A percentile compares a stretch with the other conserved stretches of the same genome.
Evolutionary conservation across 495 filamentous ascomycete species (phyloP).

Genomic region (Amniculicola lignicola): DNA sequence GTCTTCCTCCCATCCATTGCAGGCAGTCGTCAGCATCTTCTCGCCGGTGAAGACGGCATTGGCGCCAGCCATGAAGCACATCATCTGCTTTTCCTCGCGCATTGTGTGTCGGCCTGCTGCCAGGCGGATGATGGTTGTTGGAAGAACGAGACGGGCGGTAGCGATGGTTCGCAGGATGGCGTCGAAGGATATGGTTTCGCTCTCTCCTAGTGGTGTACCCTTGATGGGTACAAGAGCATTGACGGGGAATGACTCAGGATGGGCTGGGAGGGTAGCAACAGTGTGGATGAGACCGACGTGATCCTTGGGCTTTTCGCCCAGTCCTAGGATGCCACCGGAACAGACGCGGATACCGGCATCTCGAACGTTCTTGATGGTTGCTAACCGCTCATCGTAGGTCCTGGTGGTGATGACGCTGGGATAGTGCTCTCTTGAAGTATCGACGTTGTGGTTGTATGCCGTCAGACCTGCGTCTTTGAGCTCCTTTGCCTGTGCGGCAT

Average conservation of each 20-base stretch:
- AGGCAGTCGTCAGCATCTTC: conserved; percentile 87
- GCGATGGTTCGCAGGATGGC: conserved; percentile 72
- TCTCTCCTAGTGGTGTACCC: conserved; percentile 74
- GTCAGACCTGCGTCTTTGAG: conserved; percentile 78
- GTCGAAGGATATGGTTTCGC: conserved; percentile 66
- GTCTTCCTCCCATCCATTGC: conserved; percentile 85
- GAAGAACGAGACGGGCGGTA: conserved; percentile 73
- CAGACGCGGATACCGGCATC: conserved; percentile 84
- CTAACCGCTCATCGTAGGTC: conserved; percentile 76
- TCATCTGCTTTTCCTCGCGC: conserved; percentile 75
- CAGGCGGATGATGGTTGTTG: conserved; percentile 73
- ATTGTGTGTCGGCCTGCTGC: conserved; percentile 76
- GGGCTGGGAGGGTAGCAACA: conserved; percentile 66
- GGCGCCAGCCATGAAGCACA: conserved; percentile 81
- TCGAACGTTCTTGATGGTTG: conserved; percentile 69
- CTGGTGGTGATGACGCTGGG: conserved; percentile 76
- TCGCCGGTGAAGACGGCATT: conserved; percentile 89
- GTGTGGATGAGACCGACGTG: conserved; percentile 77
- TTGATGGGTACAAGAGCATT: conserved; percentile 84
- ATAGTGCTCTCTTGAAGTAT: conserved; percentile 83
- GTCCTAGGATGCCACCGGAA: conserved; percentile 74
- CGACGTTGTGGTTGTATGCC: conserved; percentile 87
- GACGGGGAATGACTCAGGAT: conserved; percentile 82
- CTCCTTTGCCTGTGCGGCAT: conserved; percentile 69
- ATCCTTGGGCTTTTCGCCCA: conserved; percentile 72